Evolutionary conservation across 2,329 filamentous ascomycete species (phyloP).

Genomic region (Hypoxylon sp.): DNA sequence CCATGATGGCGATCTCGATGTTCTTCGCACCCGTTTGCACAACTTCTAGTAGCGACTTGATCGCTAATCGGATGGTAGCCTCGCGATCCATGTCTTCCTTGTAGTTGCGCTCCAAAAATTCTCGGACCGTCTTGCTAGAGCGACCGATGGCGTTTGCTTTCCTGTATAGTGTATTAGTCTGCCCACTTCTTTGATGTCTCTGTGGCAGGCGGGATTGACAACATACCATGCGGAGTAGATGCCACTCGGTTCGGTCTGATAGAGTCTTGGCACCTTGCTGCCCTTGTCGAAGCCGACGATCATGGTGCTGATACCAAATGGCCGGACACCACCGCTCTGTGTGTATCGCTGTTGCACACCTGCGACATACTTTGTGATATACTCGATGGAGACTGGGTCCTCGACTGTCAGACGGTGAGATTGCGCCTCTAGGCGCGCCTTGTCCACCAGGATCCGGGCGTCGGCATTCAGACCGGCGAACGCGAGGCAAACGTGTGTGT

Average conservation of each 20-base stretch:
- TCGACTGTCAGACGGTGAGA: slow-evolving; percentile 97
- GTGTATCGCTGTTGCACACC: slow-evolving; percentile 99
- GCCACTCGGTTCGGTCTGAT: slow-evolving; percentile 98
- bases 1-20: slow-evolving; percentile 99
- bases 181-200: not conserved
- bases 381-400: slow-evolving; percentile 97
- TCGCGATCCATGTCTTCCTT: slow-evolving; percentile 98
- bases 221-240: slow-evolving; percentile 98
- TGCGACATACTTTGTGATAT: slow-evolving; percentile 99
- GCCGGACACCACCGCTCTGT: slow-evolving; percentile 96
- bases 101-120: slow-evolving; percentile 99
- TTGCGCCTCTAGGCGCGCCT: slow-evolving; percentile 96
- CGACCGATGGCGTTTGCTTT: slow-evolving; percentile 99
- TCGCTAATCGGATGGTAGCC: slow-evolving; percentile 94
- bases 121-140: slow-evolving; percentile 98
- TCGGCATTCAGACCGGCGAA: slow-evolving; percentile 98
- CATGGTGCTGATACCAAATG: slow-evolving; percentile 98
- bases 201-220: slow-evolving; percentile 17
- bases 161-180: slow-evolving; percentile 67
- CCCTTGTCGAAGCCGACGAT: slow-evolving; percentile 98
- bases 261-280: slow-evolving; percentile 88
- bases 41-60: slow-evolving; percentile 98
- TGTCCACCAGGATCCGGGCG: slow-evolving; percentile 97
- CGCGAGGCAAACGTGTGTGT: slow-evolving; percentile 95
- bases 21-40: slow-evolving; percentile 99